Evolutionary conservation across 1,284 basidiomycete genomes (phyloP).

Genomic region (Leccinum holopus): DNA sequence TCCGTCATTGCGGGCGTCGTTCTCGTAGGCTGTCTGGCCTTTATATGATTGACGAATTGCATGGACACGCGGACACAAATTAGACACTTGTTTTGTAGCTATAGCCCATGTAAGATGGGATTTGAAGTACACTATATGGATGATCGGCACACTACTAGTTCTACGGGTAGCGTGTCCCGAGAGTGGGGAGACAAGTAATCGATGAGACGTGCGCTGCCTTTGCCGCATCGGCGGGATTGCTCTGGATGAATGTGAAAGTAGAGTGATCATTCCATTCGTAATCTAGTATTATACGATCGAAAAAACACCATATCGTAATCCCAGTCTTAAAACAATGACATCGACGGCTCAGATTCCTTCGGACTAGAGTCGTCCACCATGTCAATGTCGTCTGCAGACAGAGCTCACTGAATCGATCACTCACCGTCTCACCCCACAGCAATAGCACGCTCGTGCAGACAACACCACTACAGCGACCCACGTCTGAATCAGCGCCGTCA

Average conservation of each 20-base stretch:
- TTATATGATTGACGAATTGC: conserved; percentile 11
- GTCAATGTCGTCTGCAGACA: conserved; percentile 10
- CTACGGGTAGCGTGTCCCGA: background rate
- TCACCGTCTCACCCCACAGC: conserved; percentile 56
- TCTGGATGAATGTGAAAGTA: background rate
- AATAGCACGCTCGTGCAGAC: conserved; percentile 62
- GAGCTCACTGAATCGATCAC: conserved; percentile 7
- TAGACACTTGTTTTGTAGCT: conserved; percentile 20
- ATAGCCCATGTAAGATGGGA: conserved; percentile 11
- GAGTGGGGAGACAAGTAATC: background rate
- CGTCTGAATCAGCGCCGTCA: conserved; percentile 50
- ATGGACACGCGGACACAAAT: conserved; percentile 7
- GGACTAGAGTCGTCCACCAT: conserved; percentile 12
- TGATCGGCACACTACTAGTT: conserved; percentile 10
- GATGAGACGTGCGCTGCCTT: background rate
- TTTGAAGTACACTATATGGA: background rate
- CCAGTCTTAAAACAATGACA: background rate
- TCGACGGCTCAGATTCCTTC: background rate
- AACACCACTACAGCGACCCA: conserved; percentile 62
- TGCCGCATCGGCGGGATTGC: background rate
- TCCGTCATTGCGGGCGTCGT: conserved; percentile 24
- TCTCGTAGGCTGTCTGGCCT: conserved; percentile 19
- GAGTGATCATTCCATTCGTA: background rate
- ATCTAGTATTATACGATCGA: background rate
- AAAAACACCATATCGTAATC: background rate